Conservation (phyloP, 1,284 basidiomycete species). For the Earliella scabrosa region DNA sequence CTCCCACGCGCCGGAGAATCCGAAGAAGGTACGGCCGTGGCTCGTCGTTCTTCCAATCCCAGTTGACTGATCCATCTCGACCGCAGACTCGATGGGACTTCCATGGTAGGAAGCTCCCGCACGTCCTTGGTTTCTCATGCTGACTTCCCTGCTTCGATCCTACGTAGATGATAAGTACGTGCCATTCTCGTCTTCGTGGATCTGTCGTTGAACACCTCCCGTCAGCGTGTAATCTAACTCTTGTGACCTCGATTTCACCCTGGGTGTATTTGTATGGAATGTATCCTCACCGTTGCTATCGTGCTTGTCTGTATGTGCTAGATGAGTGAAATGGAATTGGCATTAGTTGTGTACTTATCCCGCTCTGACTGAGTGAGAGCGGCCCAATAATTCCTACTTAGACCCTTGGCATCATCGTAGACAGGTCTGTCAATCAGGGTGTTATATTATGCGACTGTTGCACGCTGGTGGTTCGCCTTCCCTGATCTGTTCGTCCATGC, state of each 20-base stretch:
- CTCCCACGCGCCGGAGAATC: slow-evolving; percentile 77
- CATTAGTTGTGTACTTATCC: neutral
- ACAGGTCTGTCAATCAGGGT: too few species aligned
- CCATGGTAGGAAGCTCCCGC: slow-evolving; percentile 54
- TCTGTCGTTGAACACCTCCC: neutral
- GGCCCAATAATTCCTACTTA: too few species aligned
- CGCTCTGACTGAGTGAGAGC: too few species aligned
- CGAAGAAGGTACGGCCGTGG: slow-evolving; percentile 71
- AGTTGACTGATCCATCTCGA: slow-evolving; percentile 15
- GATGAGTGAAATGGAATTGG: neutral
- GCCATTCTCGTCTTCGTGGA: neutral
- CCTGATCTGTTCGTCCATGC: too few species aligned
- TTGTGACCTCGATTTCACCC: neutral
- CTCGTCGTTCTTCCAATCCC: neutral
- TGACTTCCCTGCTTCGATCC: neutral
- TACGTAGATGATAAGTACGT: slow-evolving; percentile 48
- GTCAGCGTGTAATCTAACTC: neutral
- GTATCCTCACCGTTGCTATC: neutral
- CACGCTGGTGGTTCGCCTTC: too few species aligned
- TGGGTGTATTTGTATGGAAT: slow-evolving; percentile 6
- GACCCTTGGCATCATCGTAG: too few species aligned
- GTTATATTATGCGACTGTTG: too few species aligned
- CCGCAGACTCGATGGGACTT: slow-evolving; percentile 75
- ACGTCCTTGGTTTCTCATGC: neutral
- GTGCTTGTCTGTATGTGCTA: neutral